Evolutionary conservation across 2,329 filamentous ascomycete genomes (phyloP).

Genomic region (Rhinocladiella similis): DNA sequence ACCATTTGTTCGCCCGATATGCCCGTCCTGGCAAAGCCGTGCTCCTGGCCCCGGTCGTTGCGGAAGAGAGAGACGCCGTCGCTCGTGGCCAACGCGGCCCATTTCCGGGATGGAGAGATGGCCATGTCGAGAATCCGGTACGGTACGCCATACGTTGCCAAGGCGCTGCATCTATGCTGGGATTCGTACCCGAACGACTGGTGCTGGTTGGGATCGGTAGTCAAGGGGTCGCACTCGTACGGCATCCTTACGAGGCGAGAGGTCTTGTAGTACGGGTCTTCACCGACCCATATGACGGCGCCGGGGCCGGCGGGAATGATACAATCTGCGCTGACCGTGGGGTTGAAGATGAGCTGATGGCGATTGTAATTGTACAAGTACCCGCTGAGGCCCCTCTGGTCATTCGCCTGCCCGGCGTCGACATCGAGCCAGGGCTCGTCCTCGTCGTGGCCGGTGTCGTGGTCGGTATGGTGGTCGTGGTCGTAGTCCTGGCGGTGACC

Average conservation of each 20-base stretch:
- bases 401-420: no score
- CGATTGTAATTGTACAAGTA: no score
- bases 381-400: no score
- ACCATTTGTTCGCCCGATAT: constrained; percentile 8
- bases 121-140: not conserved
- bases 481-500: no score
- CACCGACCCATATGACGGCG: not conserved
- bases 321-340: not conserved
- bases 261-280: not conserved
- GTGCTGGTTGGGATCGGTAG: no score
- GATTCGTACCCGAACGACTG: no score
- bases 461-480: no score
- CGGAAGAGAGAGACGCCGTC: not conserved
- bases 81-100: not conserved
- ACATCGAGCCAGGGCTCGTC: no score
- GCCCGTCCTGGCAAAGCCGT: not conserved
- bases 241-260: not conserved
- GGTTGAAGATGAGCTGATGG: not conserved
- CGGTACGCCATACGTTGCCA: not conserved
- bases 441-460: no score
- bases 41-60: not conserved
- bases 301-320: not conserved
- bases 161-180: not conserved
- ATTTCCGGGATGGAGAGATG: not conserved
- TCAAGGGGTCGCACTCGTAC: not conserved